phyloP scores from a whole-genome alignment of 257 asterid species.

The Primulina eburnea region DNA sequence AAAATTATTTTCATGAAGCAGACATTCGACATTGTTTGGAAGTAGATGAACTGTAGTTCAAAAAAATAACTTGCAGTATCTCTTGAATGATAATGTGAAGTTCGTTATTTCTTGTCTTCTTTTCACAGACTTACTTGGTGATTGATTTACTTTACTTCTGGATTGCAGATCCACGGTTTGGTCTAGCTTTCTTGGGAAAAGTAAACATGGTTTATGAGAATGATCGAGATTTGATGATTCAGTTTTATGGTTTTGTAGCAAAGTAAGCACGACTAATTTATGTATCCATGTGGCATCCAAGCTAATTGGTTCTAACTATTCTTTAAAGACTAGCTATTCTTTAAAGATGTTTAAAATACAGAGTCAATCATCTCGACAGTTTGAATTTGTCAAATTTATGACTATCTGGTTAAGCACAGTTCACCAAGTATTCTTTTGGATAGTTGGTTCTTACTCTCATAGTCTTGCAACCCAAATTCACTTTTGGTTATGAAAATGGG shows the following conservation, averaged over 20 bases:
- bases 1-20: too few relatives aligned
- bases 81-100: constrained; percentile 8
- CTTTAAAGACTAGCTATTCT: too few relatives aligned
- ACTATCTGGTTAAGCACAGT: not conserved
- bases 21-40: too few relatives aligned
- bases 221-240: constrained; percentile 78
- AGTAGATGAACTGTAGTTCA: too few relatives aligned
- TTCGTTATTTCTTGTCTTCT: not conserved
- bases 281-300: not conserved
- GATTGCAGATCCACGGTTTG: constrained; percentile 72
- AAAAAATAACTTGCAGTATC: not conserved
- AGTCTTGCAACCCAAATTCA: not conserved
- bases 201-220: constrained; percentile 62
- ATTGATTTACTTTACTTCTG: constrained; percentile 19
- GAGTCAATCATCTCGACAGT: too few relatives aligned
- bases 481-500: not conserved
- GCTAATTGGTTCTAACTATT: not conserved
- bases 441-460: not conserved
- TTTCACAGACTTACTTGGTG: not conserved
- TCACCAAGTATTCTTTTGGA: not conserved
- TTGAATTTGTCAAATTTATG: not conserved
- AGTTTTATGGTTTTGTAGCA: constrained; percentile 73
- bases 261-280: constrained; percentile 43
- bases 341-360: not conserved
- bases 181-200: constrained; percentile 82